Conservation (phyloP, 2,329 filamentous ascomycete species). For the Coniochaeta pulveracea region DNA sequence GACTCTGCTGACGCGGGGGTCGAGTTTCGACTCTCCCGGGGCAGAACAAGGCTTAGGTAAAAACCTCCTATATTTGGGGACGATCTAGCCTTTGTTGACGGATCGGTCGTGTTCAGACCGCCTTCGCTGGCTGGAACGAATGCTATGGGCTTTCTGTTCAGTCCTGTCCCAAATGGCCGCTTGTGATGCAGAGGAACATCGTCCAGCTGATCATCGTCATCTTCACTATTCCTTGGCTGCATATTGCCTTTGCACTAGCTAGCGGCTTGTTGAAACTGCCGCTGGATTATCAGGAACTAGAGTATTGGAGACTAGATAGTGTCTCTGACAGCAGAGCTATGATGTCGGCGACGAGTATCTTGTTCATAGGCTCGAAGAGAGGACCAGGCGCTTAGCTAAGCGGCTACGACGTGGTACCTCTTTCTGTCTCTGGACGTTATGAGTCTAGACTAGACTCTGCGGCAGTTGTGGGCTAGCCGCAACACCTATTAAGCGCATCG, state of each 20-base stretch:
- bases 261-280: too few relatives aligned
- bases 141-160: slow-evolving; percentile 40
- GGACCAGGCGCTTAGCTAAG: too few relatives aligned
- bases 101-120: slow-evolving; percentile 16
- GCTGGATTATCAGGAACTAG: too few relatives aligned
- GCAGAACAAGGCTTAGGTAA: slow-evolving; percentile 58
- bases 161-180: slow-evolving; percentile 42
- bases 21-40: slow-evolving; percentile 19
- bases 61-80: slow-evolving; percentile 35
- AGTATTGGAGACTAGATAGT: too few relatives aligned
- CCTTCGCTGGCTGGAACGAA: slow-evolving; percentile 44
- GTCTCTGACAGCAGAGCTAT: too few relatives aligned
- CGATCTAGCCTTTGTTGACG: slow-evolving; percentile 13
- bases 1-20: slow-evolving; percentile 7
- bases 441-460: too few relatives aligned
- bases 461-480: too few relatives aligned
- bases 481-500: background rate
- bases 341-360: too few relatives aligned
- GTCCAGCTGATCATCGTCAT: slow-evolving; percentile 22
- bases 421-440: too few relatives aligned
- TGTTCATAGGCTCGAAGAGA: too few relatives aligned
- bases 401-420: too few relatives aligned
- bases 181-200: slow-evolving; percentile 41
- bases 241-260: too few relatives aligned
- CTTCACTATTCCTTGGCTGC: background rate